Evolutionary conservation across 352 stramenopile genomes (phyloP).

Genomic region (Phytophthora idaei): DNA sequence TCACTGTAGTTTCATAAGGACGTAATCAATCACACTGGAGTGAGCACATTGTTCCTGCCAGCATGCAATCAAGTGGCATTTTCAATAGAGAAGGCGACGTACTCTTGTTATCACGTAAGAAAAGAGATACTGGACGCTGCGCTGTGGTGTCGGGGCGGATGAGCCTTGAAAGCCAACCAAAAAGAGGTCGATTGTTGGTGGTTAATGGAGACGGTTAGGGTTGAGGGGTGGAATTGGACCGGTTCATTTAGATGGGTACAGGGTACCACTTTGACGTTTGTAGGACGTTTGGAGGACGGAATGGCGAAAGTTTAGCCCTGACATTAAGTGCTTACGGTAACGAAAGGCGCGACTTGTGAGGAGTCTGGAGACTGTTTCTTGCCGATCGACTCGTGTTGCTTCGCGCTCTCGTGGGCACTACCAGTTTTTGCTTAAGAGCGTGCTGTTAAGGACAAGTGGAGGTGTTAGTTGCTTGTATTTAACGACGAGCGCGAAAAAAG

Average conservation of each 20-base stretch:
- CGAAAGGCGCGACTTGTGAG: constrained; percentile 28
- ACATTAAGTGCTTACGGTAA: background rate
- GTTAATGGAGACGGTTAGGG: constrained; percentile 28
- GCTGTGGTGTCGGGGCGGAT: background rate
- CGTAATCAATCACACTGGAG: constrained; percentile 1
- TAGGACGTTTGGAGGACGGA: too few relatives aligned
- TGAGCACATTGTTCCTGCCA: background rate
- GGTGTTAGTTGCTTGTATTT: background rate
- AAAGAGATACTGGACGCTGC: constrained; percentile 77
- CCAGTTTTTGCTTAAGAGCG: constrained; percentile 35
- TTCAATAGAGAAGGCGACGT: constrained; percentile 34
- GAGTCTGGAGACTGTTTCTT: constrained; percentile 32
- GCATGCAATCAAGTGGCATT: background rate
- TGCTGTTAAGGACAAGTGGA: constrained; percentile 17
- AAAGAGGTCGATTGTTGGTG: constrained; percentile 14
- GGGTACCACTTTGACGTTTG: background rate
- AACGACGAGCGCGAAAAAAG: background rate
- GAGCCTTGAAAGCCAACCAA: constrained; percentile 36
- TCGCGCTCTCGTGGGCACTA: constrained; percentile 28
- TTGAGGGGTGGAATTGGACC: constrained; percentile 10
- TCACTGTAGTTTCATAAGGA: constrained; percentile 61
- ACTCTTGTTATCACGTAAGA: constrained; percentile 89
- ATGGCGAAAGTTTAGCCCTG: too few relatives aligned
- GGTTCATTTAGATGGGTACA: constrained; percentile 15
- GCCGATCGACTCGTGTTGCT: constrained; percentile 38